These are phyloP conservation scores for Capsicum chinense DNA, from an alignment of 257 asterid genomes.

Conservation along the genomic window DNA sequence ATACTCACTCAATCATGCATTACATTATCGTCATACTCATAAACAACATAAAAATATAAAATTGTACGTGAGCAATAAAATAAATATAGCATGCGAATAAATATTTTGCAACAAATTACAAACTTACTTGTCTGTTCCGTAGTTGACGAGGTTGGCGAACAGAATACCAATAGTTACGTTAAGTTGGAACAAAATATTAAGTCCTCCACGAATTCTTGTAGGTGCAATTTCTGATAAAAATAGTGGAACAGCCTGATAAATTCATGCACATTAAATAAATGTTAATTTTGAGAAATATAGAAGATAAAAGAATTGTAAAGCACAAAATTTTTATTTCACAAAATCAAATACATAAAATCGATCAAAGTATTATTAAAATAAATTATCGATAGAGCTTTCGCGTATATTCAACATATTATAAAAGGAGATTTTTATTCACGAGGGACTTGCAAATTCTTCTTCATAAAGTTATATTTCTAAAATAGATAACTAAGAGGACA, in stretches of 20 bases:
- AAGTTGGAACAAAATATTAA: conserved; percentile 88
- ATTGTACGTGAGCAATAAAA: not conserved
- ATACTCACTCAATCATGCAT: not conserved
- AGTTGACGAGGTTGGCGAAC: conserved; percentile 82
- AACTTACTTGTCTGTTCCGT: conserved; percentile 57
- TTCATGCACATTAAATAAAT: not conserved
- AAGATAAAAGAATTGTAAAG: not conserved
- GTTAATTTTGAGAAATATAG: not conserved
- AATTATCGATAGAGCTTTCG: not conserved
- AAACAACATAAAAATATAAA: not conserved
- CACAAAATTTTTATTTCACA: not conserved
- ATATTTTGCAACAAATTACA: too few relatives aligned
- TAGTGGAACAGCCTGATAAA: conserved; percentile 78
- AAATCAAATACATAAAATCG: not conserved
- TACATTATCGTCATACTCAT: not conserved
- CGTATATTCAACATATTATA: not conserved
- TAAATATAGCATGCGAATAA: not conserved
- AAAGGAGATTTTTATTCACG: not conserved
- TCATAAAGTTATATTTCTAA: not conserved
- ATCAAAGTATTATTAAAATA: not conserved
- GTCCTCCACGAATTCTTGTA: conserved; percentile 93
- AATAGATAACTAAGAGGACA: not conserved
- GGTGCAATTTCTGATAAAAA: conserved; percentile 95
- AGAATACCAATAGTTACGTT: conserved; percentile 84
- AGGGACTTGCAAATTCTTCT: not conserved